Evolutionary conservation across 1,284 basidiomycete genomes (phyloP), one percentile per base, ranked within the genome.

Genomic region (Fomitopsis palustris): DNA sequence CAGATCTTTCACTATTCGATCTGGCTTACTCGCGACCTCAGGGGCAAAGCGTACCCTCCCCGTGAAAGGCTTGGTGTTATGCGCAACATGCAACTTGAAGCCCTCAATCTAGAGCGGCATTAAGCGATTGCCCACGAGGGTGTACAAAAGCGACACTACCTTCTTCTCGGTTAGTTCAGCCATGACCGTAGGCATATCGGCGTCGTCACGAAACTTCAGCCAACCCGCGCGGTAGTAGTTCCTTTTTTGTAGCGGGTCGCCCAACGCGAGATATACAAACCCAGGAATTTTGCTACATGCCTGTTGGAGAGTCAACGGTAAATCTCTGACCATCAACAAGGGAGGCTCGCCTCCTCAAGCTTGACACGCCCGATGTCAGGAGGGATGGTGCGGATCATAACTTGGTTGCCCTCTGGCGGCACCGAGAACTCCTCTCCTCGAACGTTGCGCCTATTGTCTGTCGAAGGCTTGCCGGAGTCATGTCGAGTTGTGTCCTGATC

Each of bases 301-400:
- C 90, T 92, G 49, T 8, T 62, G 9, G 35, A 35, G 37, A 27
- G 21, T 61, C 59, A 55, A 57, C 31, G 64, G 54, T 29, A 53
- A 19, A 53, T 61, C 9, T n/a, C 63, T 21, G 27, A 31, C 19
- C 39, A 45, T 14, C 29, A 25, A n/a, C 5, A 37, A 61, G 21
- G 52, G 47, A 58, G 52, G 71, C 80, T 63, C 64, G 96, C 93
- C 72, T 92, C 88, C 77, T 97, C 95, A 31, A 98, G 80, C 67
- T 93, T 94, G 47, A 88, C 76, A 49, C 94, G 85, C 21, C 91
- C 88, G 66, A 96, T 93, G 64, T 93, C 92, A 27, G 95, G 93
- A 42, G 94, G 92, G 63, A 97, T 93, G 19, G 92, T 95, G 64
- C 95, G 88, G 69, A 97, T 94, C 84, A 96, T 93, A 53, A 98